Evolutionary conservation across 176 grass and related monocot species (phyloP).

Genomic region (Thinopyrum elongatum): DNA sequence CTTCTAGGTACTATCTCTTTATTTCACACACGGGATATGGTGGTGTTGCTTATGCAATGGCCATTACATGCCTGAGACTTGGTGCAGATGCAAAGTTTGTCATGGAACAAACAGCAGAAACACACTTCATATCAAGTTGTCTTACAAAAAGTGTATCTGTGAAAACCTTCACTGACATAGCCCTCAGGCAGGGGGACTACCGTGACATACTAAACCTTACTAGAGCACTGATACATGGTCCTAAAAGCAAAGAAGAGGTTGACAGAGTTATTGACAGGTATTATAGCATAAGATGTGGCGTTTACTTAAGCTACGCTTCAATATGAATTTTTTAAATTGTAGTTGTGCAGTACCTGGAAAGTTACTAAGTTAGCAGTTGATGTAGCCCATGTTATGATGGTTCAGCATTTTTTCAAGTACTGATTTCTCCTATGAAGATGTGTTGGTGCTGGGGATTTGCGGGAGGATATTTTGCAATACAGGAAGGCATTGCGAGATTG

Average conservation of each 20-base stretch:
- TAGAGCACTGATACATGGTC: slow-evolving; percentile 85
- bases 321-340: slow-evolving; percentile 22
- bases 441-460: slow-evolving; percentile 87
- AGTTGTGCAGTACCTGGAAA: not conserved
- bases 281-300: slow-evolving; percentile 9
- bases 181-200: slow-evolving; percentile 85
- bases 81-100: slow-evolving; percentile 78
- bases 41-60: slow-evolving; percentile 95
- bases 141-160: slow-evolving; percentile 44
- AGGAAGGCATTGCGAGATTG: slow-evolving; percentile 76
- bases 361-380: not conserved
- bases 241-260: slow-evolving; percentile 95
- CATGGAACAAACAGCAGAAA: slow-evolving; percentile 80
- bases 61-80: slow-evolving; percentile 80
- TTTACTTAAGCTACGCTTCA: slow-evolving; percentile 9
- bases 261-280: slow-evolving; percentile 89
- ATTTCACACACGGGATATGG: slow-evolving; percentile 94
- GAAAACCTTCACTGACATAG: slow-evolving; percentile 48
- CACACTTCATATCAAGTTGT: slow-evolving; percentile 85
- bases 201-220: slow-evolving; percentile 97
- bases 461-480: slow-evolving; percentile 71
- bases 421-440: slow-evolving; percentile 56
- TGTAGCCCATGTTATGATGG: not conserved
- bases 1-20: slow-evolving; percentile 85
- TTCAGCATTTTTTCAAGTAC: not conserved